Base-by-base conservation (phyloP, 169 alveolate genomes). In the Plasmodium inui region DNA sequence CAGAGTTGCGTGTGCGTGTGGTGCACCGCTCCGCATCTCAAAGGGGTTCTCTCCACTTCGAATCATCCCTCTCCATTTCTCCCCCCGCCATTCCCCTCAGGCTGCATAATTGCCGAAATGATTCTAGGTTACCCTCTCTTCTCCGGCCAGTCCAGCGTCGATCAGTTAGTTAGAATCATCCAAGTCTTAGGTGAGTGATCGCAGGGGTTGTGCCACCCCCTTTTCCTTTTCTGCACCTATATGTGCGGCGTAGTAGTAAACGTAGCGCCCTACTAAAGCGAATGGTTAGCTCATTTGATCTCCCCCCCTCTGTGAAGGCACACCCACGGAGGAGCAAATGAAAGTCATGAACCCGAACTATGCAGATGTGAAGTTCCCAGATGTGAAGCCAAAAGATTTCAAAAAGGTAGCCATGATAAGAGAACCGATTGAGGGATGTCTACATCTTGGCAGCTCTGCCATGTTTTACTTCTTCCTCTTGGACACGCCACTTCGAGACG, bases 61-160 rank as follows among this genome's bases (percentile, higher is more conserved):
- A 14, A 1, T 26, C 14, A 0, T 3, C 71, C 96, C 92, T 3
- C 22, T 2, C 3, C 0, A 5, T 26, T 55, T 14, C 71, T 6
- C 28, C 71, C 26, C 17, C n/a, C 19, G 14, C 28, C 0, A 1
- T 7, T 2, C 37, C 37, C 37, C 22, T 96, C 96, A 57, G 99
- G 99, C 0, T 98, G 99, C 90, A 99, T 99, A 17, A 95, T 98
- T 67, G 99, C 99, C 3, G 99, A 98, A 95, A 94, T 99, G 96
- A 92, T 98, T 34, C 94, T 98, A 82, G 99, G 99, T 12, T 96
- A 97, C 83, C 99, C 99, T 32, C 92, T 99, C 80, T 99, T 98
- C 96, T 98, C 99, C 17, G 99, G 99, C 30, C 99, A 99, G 88
- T 97, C 99, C 26, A 98, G 99, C 44, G 99, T 98, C 28, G 99